Conservation (phyloP, 495 filamentous ascomycete genomes). For the Sporormia fimetaria region DNA sequence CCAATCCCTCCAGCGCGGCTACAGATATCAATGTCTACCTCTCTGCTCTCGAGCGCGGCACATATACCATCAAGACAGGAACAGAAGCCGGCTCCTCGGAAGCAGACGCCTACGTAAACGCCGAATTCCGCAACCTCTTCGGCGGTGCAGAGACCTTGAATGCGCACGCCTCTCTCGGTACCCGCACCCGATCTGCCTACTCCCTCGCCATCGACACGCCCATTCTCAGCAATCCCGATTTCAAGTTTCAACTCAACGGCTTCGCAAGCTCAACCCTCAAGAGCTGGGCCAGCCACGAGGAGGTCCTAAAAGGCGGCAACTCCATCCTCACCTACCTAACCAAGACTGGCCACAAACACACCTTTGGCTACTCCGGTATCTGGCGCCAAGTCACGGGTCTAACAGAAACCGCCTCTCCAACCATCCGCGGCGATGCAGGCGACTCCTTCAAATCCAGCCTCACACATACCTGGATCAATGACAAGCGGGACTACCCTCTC, state of each 20-base stretch:
- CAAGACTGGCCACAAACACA: conserved; percentile 47
- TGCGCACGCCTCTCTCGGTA: conserved; percentile 74
- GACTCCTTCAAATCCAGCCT: conserved; percentile 84
- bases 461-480: conserved; percentile 66
- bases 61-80: conserved; percentile 75
- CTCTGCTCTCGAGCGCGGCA: conserved; percentile 62
- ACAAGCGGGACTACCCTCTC: conserved; percentile 67
- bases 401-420: conserved; percentile 59
- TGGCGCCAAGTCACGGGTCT: conserved; percentile 86
- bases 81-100: conserved; percentile 87
- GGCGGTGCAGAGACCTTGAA: conserved; percentile 86
- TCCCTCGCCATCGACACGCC: conserved; percentile 73
- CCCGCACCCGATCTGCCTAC: conserved; percentile 80
- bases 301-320: conserved; percentile 69
- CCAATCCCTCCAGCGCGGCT: conserved; percentile 46
- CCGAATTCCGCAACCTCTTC: conserved; percentile 79
- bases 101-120: conserved; percentile 78
- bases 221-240: conserved; percentile 66
- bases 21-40: conserved; percentile 72
- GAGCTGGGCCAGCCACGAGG: conserved; percentile 85
- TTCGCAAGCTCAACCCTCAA: conserved; percentile 74
- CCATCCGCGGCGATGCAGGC: conserved; percentile 72
- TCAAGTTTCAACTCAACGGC: conserved; percentile 61
- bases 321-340: conserved; percentile 63
- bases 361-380: conserved; percentile 63